A percentile compares a stretch with the other conserved stretches of the same genome.
These are phyloP conservation scores for Suhomyces pyralidae DNA, from an alignment of 805 yeast species.

Conservation along the genomic window DNA sequence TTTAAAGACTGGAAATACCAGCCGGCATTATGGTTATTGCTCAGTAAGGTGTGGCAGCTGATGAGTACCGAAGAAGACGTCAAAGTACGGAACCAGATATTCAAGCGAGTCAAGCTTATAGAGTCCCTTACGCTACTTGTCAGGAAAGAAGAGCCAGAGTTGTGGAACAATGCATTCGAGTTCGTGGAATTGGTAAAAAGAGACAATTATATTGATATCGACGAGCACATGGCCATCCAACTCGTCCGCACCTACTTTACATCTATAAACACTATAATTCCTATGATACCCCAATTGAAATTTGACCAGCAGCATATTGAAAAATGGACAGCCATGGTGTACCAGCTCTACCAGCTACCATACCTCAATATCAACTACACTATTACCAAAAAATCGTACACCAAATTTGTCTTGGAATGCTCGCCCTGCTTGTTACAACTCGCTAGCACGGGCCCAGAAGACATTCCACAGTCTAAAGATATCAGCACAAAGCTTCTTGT, in stretches of 20 bases:
- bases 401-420: constrained; percentile 24
- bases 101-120: constrained; percentile 33
- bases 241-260: constrained; percentile 22
- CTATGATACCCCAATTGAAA: not conserved
- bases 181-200: constrained; percentile 18
- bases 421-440: constrained; percentile 2
- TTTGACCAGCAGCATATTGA: constrained; percentile 1
- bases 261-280: not conserved
- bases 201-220: constrained; percentile 29
- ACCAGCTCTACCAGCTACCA: constrained; percentile 22
- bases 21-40: constrained; percentile 49
- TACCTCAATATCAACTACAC: constrained; percentile 18
- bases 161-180: constrained; percentile 16
- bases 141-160: constrained; percentile 4
- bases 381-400: constrained; percentile 28
- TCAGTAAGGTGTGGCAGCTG: constrained; percentile 38
- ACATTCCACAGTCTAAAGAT: not conserved
- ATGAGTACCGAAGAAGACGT: not conserved
- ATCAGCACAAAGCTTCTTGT: constrained; percentile 1
- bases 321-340: constrained; percentile 25
- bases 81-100: constrained; percentile 32
- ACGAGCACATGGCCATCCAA: constrained; percentile 26
- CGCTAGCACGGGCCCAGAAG: not conserved
- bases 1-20: constrained; percentile 43
- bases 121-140: constrained; percentile 14